Percentiles rank a stretch among this genome's conserved stretches.
These are phyloP conservation scores for Boechera stricta DNA, from an alignment of 345 rosid species.

Conservation along the genomic window DNA sequence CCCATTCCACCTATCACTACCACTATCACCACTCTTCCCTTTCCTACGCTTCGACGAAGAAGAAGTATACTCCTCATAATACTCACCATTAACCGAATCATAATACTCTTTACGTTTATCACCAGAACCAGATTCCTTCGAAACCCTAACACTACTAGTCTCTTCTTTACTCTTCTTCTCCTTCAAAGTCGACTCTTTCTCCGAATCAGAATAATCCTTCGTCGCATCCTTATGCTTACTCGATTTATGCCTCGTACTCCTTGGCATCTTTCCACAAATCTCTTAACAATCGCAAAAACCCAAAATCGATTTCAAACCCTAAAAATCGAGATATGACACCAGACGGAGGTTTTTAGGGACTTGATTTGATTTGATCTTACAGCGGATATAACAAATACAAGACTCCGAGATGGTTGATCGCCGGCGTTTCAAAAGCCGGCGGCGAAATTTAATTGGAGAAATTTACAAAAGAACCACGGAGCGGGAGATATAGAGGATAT, in stretches of 20 bases:
- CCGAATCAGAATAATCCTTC: conserved; percentile 87
- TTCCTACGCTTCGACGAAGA: conserved; percentile 70
- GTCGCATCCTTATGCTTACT: conserved; percentile 78
- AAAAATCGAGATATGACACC: conserved; percentile 16
- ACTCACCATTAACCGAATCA: conserved; percentile 66
- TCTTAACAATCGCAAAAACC: not conserved
- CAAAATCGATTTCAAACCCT: conserved; percentile 44
- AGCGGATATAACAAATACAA: not conserved
- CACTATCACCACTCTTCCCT: conserved; percentile 62
- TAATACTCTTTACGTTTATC: conserved; percentile 69
- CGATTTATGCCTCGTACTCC: conserved; percentile 95
- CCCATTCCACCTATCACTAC: conserved; percentile 78
- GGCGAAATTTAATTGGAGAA: conserved; percentile 21
- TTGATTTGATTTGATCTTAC: conserved; percentile 16
- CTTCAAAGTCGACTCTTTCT: conserved; percentile 67
- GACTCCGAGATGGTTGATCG: conserved; percentile 15
- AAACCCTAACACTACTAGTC: conserved; percentile 54
- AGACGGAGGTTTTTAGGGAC: not conserved
- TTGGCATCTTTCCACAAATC: conserved; percentile 58
- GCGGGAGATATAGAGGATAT: conserved; percentile 28
- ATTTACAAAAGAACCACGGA: conserved; percentile 32
- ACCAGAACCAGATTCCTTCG: conserved; percentile 60
- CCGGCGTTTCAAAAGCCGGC: conserved; percentile 36
- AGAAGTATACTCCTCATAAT: conserved; percentile 57
- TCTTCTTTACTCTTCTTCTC: conserved; percentile 69